A percentile compares a stretch with the other conserved stretches of the same genome.
phyloP scores from a whole-genome alignment of 2,329 filamentous ascomycete species.

The Sporothrix phasma region DNA sequence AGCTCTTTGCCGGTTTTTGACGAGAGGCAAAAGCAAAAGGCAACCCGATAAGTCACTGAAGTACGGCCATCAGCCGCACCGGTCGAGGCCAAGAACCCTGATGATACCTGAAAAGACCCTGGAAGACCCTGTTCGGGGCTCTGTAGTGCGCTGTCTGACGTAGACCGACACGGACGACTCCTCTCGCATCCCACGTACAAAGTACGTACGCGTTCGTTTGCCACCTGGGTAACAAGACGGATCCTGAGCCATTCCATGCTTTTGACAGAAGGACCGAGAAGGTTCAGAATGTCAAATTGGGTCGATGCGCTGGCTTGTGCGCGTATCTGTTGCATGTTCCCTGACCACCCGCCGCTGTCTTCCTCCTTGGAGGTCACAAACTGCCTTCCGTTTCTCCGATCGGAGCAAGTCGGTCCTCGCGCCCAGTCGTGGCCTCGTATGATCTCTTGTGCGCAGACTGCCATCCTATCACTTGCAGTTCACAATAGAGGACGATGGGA shows the following conservation, averaged over 20 bases:
- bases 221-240: background rate
- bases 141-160: background rate
- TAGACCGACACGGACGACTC: too few relatives aligned
- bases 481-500: background rate
- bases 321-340: background rate
- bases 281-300: background rate
- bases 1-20: background rate
- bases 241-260: too few relatives aligned
- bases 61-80: background rate
- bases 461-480: background rate
- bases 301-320: background rate
- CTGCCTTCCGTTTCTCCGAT: background rate
- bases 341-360: background rate
- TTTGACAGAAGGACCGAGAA: background rate
- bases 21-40: background rate
- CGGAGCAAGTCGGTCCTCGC: background rate
- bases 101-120: background rate
- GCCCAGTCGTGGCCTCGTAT: background rate
- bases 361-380: background rate
- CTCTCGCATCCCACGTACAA: too few relatives aligned
- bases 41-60: background rate
- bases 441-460: background rate
- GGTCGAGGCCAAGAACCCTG: background rate
- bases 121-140: background rate
- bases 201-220: too few relatives aligned